phyloP scores from a whole-genome alignment of 2,329 filamentous ascomycete genomes.

The Chaetomium strumarium region DNA sequence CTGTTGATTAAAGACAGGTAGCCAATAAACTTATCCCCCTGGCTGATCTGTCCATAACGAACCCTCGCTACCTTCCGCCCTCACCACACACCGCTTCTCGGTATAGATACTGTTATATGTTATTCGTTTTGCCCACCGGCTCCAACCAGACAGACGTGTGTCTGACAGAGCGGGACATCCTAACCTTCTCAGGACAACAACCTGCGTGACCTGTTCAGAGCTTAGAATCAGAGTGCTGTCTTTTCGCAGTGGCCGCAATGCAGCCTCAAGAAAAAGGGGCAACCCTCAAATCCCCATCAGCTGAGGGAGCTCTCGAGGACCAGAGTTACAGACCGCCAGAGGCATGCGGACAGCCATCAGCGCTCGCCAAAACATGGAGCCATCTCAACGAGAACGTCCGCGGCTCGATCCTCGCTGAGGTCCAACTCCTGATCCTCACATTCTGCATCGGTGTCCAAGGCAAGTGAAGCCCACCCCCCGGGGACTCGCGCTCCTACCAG shows the following conservation, averaged over 20 bases:
- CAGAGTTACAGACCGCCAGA: not conserved
- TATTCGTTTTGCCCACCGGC: no score
- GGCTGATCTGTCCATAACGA: no score
- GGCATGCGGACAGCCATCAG: not conserved
- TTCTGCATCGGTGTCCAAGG: conserved; percentile 48
- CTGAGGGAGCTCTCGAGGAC: not conserved
- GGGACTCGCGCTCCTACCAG: no score
- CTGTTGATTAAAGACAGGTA: no score
- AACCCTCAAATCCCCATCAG: not conserved
- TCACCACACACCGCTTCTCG: no score
- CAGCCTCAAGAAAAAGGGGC: conserved; percentile 1
- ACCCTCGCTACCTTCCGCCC: no score
- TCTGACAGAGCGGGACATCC: no score
- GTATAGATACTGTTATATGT: no score
- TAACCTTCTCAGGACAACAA: no score
- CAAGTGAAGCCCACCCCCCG: conserved; percentile 17
- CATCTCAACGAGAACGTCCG: conserved; percentile 32
- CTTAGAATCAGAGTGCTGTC: not conserved
- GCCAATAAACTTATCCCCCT: no score
- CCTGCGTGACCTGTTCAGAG: no score
- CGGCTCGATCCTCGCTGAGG: conserved; percentile 37
- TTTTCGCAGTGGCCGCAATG: not conserved
- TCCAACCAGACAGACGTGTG: no score
- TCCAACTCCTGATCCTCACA: conserved; percentile 42
- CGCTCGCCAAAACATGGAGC: conserved; percentile 20